Conservation (phyloP, 78 protist genomes). For the Planoprotostelium fungivorum region DNA sequence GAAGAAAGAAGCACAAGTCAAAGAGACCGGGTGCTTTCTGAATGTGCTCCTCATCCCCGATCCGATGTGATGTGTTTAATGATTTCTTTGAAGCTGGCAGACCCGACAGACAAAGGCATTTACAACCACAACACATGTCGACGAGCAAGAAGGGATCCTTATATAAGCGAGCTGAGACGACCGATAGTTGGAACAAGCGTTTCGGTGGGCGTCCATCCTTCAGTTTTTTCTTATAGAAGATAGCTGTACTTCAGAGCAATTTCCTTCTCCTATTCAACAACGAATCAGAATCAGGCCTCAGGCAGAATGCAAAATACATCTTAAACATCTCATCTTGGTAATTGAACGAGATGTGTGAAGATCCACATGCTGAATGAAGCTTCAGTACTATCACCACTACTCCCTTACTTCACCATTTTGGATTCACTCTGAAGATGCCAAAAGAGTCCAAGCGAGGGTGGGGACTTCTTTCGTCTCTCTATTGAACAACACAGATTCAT, state of each 20-base stretch:
- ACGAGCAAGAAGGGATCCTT: neutral
- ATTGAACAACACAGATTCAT: too few relatives aligned
- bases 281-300: neutral
- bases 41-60: neutral
- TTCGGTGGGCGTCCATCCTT: neutral
- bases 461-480: too few relatives aligned
- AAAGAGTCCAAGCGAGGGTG: neutral
- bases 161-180: neutral
- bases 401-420: neutral
- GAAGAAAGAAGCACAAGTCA: neutral
- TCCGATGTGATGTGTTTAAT: too few relatives aligned
- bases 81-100: too few relatives aligned
- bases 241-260: neutral
- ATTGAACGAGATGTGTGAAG: neutral
- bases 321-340: neutral
- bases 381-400: neutral
- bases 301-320: neutral
- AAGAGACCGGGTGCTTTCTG: neutral
- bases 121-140: too few relatives aligned
- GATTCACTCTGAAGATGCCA: neutral
- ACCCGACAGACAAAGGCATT: too few relatives aligned
- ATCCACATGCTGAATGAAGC: neutral
- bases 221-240: too few relatives aligned
- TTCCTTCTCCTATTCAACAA: neutral
- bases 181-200: neutral